Conservation (phyloP, 345 rosid genomes). For the Capsella bursapastoris region DNA sequence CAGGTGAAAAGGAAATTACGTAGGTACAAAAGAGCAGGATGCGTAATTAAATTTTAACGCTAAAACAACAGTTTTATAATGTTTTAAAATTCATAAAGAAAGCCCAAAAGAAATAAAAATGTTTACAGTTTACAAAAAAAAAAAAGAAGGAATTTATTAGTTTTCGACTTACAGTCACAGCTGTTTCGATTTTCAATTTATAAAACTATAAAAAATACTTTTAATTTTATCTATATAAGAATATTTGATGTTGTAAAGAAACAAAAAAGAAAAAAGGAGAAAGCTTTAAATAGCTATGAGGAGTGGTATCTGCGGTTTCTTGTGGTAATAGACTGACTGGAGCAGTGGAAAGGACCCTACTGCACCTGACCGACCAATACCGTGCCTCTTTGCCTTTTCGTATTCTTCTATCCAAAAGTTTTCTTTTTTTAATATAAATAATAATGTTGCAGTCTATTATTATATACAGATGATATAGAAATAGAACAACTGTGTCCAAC, state of each 20-base stretch:
- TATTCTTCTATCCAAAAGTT: constrained; percentile 40
- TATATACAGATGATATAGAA: not conserved
- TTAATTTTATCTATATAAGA: not conserved
- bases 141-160: too few species aligned
- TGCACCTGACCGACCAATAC: constrained; percentile 43
- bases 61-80: constrained; percentile 17
- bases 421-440: too few species aligned
- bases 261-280: not conserved
- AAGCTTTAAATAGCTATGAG: too few species aligned
- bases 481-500: constrained; percentile 19
- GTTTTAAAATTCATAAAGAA: too few species aligned
- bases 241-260: not conserved
- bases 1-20: constrained; percentile 42
- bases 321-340: constrained; percentile 49
- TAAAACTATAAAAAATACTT: too few species aligned
- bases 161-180: too few species aligned
- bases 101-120: too few species aligned
- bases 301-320: constrained; percentile 46
- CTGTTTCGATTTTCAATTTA: not conserved
- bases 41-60: constrained; percentile 10
- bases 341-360: constrained; percentile 42
- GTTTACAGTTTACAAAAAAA: too few species aligned
- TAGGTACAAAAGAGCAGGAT: constrained; percentile 40
- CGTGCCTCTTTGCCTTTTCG: constrained; percentile 40
- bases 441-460: not conserved